Base-by-base conservation (phyloP, 164 flowering plant species). In the Macadamia tetraphylla region DNA sequence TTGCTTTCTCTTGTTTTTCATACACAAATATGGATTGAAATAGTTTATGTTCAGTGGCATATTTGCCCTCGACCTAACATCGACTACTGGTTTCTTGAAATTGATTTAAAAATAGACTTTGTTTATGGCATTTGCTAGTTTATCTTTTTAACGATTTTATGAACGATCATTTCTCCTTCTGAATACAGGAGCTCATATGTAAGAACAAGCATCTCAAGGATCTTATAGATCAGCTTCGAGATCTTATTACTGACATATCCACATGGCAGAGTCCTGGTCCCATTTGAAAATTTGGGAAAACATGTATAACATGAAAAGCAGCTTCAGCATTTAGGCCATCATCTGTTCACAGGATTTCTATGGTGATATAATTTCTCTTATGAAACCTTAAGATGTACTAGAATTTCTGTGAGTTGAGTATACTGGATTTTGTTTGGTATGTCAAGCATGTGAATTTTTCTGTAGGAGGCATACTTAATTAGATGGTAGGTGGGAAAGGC, bases 181-280 rank as follows among this genome's bases (percentile, higher is more conserved):
- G 46, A 31, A 29, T 79, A 71, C 67, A 93, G 98, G 95, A 87
- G 73, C 80, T 93, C 63, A 83, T 80, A 43, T 73, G 74, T 60
- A 93, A 91, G 85, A 91, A 91, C 74, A 73, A 69, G 61, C 48
- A 81, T 77, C 68, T 90, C 64, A 90, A 90, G 75, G 68, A 67
- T 71, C 88, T 92, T 60, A 88, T 92, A 58, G 93, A 90, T 75
- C 95, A 90, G 78, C 77, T 90, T 23, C 88, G 96, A 32, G 87
- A 83, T 42, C 89, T 92, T 59, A 76, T 90, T 51, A 77, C 75
- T 6, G 96, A 92, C 71, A 75, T 92, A 72, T 84, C 95, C 31
- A 84, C 89, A 29, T 92, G 96, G 96, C 97, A 92, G 80, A 92
- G 93, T 73, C 93, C 98, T 64, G 82, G 87, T 75, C 76, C 94